phyloP scores from a whole-genome alignment of 1,139 yeast genomes.

The Lodderomyces margitis region DNA sequence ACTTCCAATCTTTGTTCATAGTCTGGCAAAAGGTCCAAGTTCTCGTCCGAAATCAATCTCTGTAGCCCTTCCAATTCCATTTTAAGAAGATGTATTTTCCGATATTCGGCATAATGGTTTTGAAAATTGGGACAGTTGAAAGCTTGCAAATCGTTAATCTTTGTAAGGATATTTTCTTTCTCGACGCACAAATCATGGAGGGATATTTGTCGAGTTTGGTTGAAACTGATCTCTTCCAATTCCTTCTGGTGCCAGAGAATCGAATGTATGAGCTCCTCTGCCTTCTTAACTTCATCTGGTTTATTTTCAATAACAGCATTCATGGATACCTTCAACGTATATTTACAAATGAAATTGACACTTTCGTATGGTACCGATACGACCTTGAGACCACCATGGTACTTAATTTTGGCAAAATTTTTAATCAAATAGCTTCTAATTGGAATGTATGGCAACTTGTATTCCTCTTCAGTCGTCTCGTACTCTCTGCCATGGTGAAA shows the following conservation, averaged over 20 bases:
- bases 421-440: slow-evolving; percentile 23
- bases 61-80: slow-evolving; percentile 56
- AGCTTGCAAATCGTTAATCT: slow-evolving; percentile 31
- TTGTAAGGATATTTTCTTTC: slow-evolving; percentile 38
- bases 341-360: slow-evolving; percentile 52
- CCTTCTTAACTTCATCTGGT: slow-evolving; percentile 38
- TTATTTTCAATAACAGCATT: slow-evolving; percentile 46
- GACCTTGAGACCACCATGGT: slow-evolving; percentile 33
- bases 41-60: slow-evolving; percentile 75
- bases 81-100: slow-evolving; percentile 46
- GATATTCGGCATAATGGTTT: slow-evolving; percentile 46
- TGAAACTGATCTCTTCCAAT: slow-evolving; percentile 47
- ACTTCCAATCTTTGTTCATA: slow-evolving; percentile 86
- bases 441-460: slow-evolving; percentile 56
- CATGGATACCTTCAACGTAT: slow-evolving; percentile 40
- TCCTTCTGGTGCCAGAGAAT: slow-evolving; percentile 42
- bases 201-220: slow-evolving; percentile 46
- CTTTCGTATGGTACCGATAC: slow-evolving; percentile 46
- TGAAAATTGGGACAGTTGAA: slow-evolving; percentile 42
- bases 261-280: slow-evolving; percentile 39
- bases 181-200: slow-evolving; percentile 52
- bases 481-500: slow-evolving; percentile 46
- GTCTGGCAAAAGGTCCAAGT: slow-evolving; percentile 86
- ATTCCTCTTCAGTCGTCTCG: slow-evolving; percentile 24
- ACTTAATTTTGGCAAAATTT: slow-evolving; percentile 30